These are phyloP conservation scores for Penicillium sp. DNA, from an alignment of 2,329 filamentous ascomycete genomes.

Conservation along the genomic window DNA sequence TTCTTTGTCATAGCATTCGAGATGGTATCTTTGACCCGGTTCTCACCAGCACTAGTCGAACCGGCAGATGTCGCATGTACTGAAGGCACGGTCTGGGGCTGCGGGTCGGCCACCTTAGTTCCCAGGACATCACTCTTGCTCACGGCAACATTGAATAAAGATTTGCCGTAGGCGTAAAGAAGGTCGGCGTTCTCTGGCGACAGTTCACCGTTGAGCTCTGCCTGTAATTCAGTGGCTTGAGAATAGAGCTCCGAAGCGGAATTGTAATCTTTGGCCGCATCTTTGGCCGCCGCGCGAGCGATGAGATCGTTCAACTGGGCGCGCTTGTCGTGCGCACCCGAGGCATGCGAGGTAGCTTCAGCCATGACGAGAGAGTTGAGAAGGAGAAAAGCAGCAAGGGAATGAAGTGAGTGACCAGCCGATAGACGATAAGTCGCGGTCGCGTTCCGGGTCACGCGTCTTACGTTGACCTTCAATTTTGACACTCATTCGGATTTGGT, in stretches of 20 bases:
- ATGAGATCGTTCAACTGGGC: constrained; percentile 74
- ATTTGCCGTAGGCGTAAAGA: constrained; percentile 89
- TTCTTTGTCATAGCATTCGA: constrained; percentile 20
- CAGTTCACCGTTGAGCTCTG: constrained; percentile 88
- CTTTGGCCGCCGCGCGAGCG: constrained; percentile 78
- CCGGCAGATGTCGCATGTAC: constrained; percentile 34
- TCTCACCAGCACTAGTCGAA: constrained; percentile 17
- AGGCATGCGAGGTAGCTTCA: constrained; percentile 17
- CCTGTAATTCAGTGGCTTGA: constrained; percentile 83
- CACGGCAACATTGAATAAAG: constrained; percentile 89
- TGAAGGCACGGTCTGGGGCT: constrained; percentile 50
- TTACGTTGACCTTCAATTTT: not conserved
- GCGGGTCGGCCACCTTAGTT: constrained; percentile 66
- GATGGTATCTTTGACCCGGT: constrained; percentile 28
- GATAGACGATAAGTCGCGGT: constrained; percentile 17
- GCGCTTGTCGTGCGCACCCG: constrained; percentile 41
- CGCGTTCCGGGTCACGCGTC: constrained; percentile 23
- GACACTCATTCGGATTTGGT: not conserved
- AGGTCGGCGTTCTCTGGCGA: constrained; percentile 87
- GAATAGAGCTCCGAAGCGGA: constrained; percentile 85
- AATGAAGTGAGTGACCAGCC: constrained; percentile 5
- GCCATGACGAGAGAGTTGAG: constrained; percentile 22
- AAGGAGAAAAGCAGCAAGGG: not conserved
- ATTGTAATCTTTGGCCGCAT: constrained; percentile 83
- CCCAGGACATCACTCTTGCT: constrained; percentile 93